Evolutionary conservation across 1,139 yeast genomes (phyloP).

Genomic region (Geotrichum carabidarum): DNA sequence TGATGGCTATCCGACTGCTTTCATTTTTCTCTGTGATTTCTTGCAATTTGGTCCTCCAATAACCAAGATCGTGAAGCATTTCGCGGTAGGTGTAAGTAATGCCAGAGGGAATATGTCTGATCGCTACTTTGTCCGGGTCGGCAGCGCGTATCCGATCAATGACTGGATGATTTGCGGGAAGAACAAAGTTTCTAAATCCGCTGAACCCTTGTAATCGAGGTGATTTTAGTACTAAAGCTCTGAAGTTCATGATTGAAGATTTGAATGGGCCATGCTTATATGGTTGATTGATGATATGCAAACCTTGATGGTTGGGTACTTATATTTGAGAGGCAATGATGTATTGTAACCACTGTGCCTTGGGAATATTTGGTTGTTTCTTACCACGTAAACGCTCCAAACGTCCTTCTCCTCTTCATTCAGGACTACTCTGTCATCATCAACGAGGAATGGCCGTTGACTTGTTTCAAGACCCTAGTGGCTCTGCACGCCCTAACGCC

Average conservation of each 20-base stretch:
- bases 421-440: neutral
- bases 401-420: neutral
- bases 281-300: too few species aligned
- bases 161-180: constrained; percentile 19
- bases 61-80: constrained; percentile 30
- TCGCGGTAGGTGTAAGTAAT: constrained; percentile 34
- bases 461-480: neutral
- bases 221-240: neutral
- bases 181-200: constrained; percentile 7
- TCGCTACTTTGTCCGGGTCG: constrained; percentile 29
- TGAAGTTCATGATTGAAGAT: neutral
- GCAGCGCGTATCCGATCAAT: constrained; percentile 14
- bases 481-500: neutral
- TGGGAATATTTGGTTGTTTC: too few species aligned
- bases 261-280: neutral
- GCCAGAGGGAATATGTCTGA: constrained; percentile 35
- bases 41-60: constrained; percentile 29
- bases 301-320: constrained; percentile 1
- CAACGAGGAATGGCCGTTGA: constrained; percentile 3
- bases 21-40: constrained; percentile 10
- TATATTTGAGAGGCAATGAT: too few species aligned
- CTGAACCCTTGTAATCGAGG: neutral
- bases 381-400: too few species aligned
- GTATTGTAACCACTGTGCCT: too few species aligned
- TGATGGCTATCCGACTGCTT: constrained; percentile 31